These are phyloP conservation scores for Dactylonectria estremocensis DNA, from an alignment of 2,329 filamentous ascomycete species.

Conservation along the genomic window DNA sequence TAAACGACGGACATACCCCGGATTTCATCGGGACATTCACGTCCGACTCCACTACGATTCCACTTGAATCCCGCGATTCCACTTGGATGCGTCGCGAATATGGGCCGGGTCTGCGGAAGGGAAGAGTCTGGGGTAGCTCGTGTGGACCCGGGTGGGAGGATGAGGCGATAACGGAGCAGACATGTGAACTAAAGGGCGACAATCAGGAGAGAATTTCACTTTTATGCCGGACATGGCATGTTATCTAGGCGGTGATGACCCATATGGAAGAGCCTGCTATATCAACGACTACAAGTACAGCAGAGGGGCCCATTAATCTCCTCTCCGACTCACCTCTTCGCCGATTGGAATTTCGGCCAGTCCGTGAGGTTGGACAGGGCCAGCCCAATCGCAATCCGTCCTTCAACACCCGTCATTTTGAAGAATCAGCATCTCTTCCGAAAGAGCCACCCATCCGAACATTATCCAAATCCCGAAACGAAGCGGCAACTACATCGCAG, in stretches of 20 bases:
- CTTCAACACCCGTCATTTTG: too few relatives aligned
- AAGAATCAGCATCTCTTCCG: too few relatives aligned
- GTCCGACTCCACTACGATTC: not conserved
- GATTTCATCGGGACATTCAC: not conserved
- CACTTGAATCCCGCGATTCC: not conserved
- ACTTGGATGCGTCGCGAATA: not conserved
- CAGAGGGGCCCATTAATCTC: not conserved
- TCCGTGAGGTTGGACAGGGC: too few relatives aligned
- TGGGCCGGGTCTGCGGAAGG: slow-evolving; percentile 1
- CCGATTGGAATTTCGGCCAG: not conserved
- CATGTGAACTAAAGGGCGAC: not conserved
- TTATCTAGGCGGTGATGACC: not conserved
- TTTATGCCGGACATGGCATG: not conserved
- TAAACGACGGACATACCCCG: not conserved
- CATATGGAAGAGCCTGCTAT: not conserved
- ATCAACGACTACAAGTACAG: not conserved
- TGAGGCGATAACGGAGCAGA: not conserved
- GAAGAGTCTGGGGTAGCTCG: not conserved
- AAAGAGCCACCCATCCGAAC: too few relatives aligned
- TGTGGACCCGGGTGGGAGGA: not conserved
- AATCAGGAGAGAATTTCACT: not conserved
- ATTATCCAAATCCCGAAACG: too few relatives aligned
- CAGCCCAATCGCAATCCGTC: too few relatives aligned
- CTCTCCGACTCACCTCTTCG: not conserved
- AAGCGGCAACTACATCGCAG: too few relatives aligned